These are phyloP conservation scores for Pythium angustatum DNA, from an alignment of 352 stramenopile species.

Conservation along the genomic window DNA sequence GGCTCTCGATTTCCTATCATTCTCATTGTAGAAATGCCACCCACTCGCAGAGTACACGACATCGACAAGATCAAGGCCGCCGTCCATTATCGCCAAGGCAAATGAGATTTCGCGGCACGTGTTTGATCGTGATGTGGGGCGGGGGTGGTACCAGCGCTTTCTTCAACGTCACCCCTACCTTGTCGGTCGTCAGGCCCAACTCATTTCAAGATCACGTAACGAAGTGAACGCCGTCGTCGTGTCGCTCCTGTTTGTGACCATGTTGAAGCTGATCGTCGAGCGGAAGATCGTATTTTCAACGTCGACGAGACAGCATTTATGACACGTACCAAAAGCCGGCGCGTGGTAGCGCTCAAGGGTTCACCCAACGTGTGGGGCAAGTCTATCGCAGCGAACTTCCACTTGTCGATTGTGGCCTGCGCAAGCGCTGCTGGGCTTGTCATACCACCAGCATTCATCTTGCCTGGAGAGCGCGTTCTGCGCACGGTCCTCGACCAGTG, in stretches of 20 bases:
- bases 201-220: conserved; percentile 18
- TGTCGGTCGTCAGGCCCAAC: conserved; percentile 9
- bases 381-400: conserved; percentile 22
- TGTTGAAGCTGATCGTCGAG: conserved; percentile 26
- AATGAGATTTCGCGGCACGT: conserved; percentile 4
- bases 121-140: not conserved
- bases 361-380: conserved; percentile 31
- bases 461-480: conserved; percentile 17
- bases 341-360: conserved; percentile 26
- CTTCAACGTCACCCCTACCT: conserved; percentile 14
- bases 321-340: conserved; percentile 10
- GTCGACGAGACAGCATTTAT: conserved; percentile 36
- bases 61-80: too few relatives aligned
- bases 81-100: conserved; percentile 27
- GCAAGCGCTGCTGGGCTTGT: conserved; percentile 20
- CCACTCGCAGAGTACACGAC: too few relatives aligned
- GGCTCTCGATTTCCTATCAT: too few relatives aligned
- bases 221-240: conserved; percentile 8
- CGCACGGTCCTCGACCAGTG: not conserved
- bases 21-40: too few relatives aligned
- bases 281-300: conserved; percentile 24
- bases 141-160: conserved; percentile 30
- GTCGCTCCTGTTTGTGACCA: conserved; percentile 18
- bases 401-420: conserved; percentile 33
- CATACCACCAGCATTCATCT: conserved; percentile 23